phyloP scores from a whole-genome alignment of 2,329 filamentous ascomycete species.

The Cladosporium sp. region DNA sequence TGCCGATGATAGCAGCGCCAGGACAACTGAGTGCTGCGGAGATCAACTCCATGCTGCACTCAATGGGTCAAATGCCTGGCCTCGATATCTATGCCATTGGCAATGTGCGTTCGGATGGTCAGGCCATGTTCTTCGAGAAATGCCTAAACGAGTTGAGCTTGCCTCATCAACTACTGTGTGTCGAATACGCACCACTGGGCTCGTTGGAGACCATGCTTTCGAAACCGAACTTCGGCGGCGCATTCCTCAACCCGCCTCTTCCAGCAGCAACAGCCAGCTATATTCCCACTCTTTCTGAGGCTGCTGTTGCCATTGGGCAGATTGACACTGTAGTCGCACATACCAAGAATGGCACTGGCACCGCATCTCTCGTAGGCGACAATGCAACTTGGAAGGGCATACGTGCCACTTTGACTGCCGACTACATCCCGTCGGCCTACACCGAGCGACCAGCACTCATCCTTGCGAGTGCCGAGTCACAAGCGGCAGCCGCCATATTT shows the following conservation, averaged over 20 bases:
- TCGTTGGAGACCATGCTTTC: slow-evolving; percentile 71
- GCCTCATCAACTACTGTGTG: slow-evolving; percentile 75
- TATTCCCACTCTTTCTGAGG: slow-evolving; percentile 68
- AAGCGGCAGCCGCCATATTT: slow-evolving; percentile 77
- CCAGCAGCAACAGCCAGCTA: slow-evolving; percentile 54
- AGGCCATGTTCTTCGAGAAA: slow-evolving; percentile 82
- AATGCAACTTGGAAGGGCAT: slow-evolving; percentile 87
- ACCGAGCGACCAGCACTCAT: slow-evolving; percentile 73
- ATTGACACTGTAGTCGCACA: slow-evolving; percentile 77
- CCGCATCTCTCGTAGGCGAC: slow-evolving; percentile 65
- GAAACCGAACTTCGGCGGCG: slow-evolving; percentile 76
- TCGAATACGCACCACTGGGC: slow-evolving; percentile 68
- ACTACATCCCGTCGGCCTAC: slow-evolving; percentile 81
- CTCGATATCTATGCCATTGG: slow-evolving; percentile 80
- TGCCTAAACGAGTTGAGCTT: slow-evolving; percentile 65
- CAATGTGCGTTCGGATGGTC: slow-evolving; percentile 69
- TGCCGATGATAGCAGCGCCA: slow-evolving; percentile 81
- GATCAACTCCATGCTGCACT: slow-evolving; percentile 76
- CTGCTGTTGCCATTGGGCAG: slow-evolving; percentile 74
- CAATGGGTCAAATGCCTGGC: slow-evolving; percentile 77
- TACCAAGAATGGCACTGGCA: slow-evolving; percentile 22
- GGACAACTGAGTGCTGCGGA: slow-evolving; percentile 83
- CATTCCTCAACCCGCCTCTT: slow-evolving; percentile 75
- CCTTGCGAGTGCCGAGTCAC: slow-evolving; percentile 69
- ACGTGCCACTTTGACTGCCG: slow-evolving; percentile 74